A percentile compares a stretch with the other conserved stretches of the same genome.
These are phyloP conservation scores for Suhomyces tanzawaensis DNA, from an alignment of 805 yeast genomes.

Conservation along the genomic window DNA sequence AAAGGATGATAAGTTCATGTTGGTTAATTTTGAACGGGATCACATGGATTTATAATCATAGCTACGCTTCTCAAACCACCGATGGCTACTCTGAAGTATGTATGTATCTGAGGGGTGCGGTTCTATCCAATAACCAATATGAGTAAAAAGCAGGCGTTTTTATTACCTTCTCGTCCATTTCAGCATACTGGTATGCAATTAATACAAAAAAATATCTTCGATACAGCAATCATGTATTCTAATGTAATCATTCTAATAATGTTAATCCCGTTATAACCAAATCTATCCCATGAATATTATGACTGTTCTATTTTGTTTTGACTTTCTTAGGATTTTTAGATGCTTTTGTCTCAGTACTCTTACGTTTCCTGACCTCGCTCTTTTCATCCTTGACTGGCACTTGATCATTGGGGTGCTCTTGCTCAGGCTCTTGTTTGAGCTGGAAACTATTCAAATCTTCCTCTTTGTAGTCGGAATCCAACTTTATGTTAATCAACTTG, in stretches of 20 bases:
- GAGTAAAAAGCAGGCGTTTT: too few species aligned
- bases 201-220: too few species aligned
- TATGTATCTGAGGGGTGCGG: too few species aligned
- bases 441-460: background rate
- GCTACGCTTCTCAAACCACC: too few species aligned
- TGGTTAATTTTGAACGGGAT: conserved; percentile 39
- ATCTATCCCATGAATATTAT: background rate
- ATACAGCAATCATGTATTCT: too few species aligned
- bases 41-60: conserved; percentile 28
- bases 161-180: background rate
- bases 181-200: too few species aligned
- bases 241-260: too few species aligned
- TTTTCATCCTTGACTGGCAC: background rate
- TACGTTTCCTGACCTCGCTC: background rate
- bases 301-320: background rate
- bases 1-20: conserved; percentile 33
- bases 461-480: conserved; percentile 18
- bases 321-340: background rate
- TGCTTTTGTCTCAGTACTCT: background rate
- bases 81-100: too few species aligned
- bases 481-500: conserved; percentile 23
- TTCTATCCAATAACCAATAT: too few species aligned
- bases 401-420: conserved; percentile 2
- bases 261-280: background rate
- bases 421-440: background rate